Evolutionary conservation across 176 grass and related monocot genomes (phyloP), one percentile per base, ranked within the genome.

Genomic region (Guadua angustifolia): DNA sequence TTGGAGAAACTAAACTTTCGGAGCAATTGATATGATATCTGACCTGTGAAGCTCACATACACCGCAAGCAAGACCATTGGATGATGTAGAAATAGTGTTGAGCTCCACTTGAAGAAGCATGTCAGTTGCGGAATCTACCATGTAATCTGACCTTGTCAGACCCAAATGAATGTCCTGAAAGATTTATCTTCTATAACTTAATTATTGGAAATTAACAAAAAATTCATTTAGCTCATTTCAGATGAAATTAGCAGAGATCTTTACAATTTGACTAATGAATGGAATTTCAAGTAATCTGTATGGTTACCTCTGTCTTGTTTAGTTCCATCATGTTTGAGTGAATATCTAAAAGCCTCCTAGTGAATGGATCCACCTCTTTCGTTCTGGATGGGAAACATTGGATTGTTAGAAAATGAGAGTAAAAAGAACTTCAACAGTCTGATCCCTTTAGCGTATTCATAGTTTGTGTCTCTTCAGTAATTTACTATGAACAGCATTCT

Each of bases 61-160:
- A 25, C 86, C 66, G 3, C 82, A 93, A 83, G 85, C 86, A 38
- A 93, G 91, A 73, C 91, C 91, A 24, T 86, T 76, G 15, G 88
- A 93, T 33, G 88, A 93, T 13, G 88, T 90, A 36, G 91, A 93
- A 74, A 90, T 90, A 5, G 88, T 93, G 82, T 93, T 93, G 21
- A 93, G 88, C 79, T 93, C 91, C 29, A 90, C 86, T 88, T 93
- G 91, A 57, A 93, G 83, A 82, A 93, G 88, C 49, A 66, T 66
- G 42, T 82, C 77, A 7, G 88, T 90, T 79, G 79, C 82, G 51
- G 72, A 59, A 85, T 93, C 91, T 39, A 93, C 14, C 91, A 93
- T 90, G 80, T 90, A 93, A 69, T 93, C 91, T 58, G 88, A 93
- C 61, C 91, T 87, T 29, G 88, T 89, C 24, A 93, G 71, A 67